Evolutionary conservation across 2,329 filamentous ascomycete species (phyloP), one percentile per base, ranked within the genome.

Genomic region (Colletotrichum sp.): DNA sequence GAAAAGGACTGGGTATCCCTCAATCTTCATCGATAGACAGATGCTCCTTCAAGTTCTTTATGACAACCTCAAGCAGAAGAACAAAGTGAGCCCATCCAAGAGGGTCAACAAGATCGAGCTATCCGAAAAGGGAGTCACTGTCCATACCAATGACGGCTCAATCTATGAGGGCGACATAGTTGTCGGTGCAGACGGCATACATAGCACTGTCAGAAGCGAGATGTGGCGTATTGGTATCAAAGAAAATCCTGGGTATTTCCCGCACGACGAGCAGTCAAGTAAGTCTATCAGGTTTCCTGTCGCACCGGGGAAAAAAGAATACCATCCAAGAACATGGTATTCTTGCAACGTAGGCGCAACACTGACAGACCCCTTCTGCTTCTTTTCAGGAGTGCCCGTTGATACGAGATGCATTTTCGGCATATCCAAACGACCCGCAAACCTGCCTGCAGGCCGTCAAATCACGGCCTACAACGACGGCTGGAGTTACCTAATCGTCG

Each of bases 161-260:
- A 38, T 71, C 0, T 83, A 81, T 43, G 55, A 76, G 2, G 85
- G 84, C 2, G 80, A 83, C 30, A 78, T 87, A 0, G 73, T 87
- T 0, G 79, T 87, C 0, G 85, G 86, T 0, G 82, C 83, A 2
- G 86, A 87, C 48, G 86, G 86, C 2, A 81, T 87, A n/a, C 81
- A 86, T 67, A 87, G 86, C 76, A 76, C 73, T 0, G 80, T 85
- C 1, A 78, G 86, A 4, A 58, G 76, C 7, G 81, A 85, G 43
- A 83, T 83, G 81, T 73, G 63, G 48, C 77, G 79, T 3, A 72
- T 80, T 3, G 80, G 65, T 14, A 64, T 78, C 30, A 73, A 79
- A 38, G 70, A 77, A 1, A 61, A 78, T n/a, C 78, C 80, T 3
- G 81, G 79, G 4, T 78, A 78, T 48, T 82, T 82, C 30, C 43